These are phyloP conservation scores for Exophiala sp. DNA, from an alignment of 2,329 filamentous ascomycete genomes.

Conservation along the genomic window DNA sequence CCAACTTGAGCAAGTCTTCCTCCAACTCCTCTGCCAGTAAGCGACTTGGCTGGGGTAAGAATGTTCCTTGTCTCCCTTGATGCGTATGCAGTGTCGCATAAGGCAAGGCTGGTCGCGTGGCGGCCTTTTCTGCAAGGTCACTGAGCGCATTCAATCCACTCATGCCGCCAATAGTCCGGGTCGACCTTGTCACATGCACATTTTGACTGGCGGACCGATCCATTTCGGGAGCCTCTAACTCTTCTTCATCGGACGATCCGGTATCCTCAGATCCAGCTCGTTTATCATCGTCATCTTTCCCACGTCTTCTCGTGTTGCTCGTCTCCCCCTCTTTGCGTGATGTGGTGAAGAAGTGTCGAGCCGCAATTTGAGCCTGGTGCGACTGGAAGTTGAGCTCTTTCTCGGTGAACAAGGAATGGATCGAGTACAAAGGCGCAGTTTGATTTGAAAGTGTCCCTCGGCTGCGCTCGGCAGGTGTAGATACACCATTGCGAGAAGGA, in stretches of 20 bases:
- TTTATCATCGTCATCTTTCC: conserved; percentile 39
- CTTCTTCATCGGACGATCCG: conserved; percentile 40
- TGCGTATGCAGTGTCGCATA: conserved; percentile 47
- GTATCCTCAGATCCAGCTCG: conserved; percentile 40
- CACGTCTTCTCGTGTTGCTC: conserved; percentile 32
- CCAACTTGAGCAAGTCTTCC: conserved; percentile 43
- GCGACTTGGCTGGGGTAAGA: conserved; percentile 39
- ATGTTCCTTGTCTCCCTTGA: conserved; percentile 38
- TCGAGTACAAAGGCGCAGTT: conserved; percentile 58
- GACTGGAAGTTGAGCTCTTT: conserved; percentile 63
- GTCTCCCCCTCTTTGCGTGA: conserved; percentile 38
- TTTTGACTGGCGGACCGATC: conserved; percentile 58
- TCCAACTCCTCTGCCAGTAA: conserved; percentile 48
- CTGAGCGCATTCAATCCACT: conserved; percentile 54
- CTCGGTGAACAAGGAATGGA: conserved; percentile 64
- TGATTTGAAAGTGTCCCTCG: conserved; percentile 52
- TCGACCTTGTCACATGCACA: conserved; percentile 53
- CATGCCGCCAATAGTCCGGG: conserved; percentile 47
- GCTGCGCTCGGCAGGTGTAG: conserved; percentile 52
- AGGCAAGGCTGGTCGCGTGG: conserved; percentile 43
- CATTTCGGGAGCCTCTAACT: conserved; percentile 53
- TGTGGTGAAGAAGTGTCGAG: conserved; percentile 57
- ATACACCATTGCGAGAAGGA: conserved; percentile 50
- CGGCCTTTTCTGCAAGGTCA: conserved; percentile 52
- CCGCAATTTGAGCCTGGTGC: conserved; percentile 58